Percentiles rank a stretch among this genome's conserved stretches.
Conservation (phyloP, 129 eudicot genomes). For the Pseudognaphalium luteoalbum region DNA sequence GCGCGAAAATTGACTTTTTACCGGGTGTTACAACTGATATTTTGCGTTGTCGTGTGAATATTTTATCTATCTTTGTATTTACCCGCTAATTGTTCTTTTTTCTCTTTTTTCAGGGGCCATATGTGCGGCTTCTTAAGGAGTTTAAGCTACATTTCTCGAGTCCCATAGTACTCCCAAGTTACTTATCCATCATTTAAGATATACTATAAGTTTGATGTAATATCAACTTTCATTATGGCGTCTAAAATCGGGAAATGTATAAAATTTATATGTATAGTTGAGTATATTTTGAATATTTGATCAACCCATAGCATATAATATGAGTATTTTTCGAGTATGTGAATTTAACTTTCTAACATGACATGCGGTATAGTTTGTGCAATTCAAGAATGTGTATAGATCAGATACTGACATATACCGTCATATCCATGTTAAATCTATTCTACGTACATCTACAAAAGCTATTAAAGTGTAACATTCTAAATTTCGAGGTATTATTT, state of each 20-base stretch:
- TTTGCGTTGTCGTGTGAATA: background rate
- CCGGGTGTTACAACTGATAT: too few relatives aligned
- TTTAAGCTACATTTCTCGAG: constrained; percentile 6
- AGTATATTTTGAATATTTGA: background rate
- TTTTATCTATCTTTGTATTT: background rate
- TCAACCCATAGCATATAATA: background rate
- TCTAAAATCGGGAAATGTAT: background rate
- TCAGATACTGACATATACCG: too few relatives aligned
- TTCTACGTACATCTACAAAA: too few relatives aligned
- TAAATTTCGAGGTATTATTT: too few relatives aligned
- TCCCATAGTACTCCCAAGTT: background rate
- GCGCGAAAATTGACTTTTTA: too few relatives aligned
- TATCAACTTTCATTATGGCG: background rate
- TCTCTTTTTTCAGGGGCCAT: constrained; percentile 67
- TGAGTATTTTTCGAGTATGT: background rate
- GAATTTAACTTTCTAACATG: background rate
- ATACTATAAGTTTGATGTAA: constrained; percentile 17
- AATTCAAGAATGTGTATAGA: background rate
- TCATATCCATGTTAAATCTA: too few relatives aligned
- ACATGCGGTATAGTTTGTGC: background rate
- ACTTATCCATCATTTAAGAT: constrained; percentile 12
- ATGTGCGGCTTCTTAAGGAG: constrained; percentile 62
- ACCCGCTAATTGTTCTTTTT: constrained; percentile 1
- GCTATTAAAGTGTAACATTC: too few relatives aligned
- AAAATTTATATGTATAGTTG: constrained; percentile 1